Conservation (phyloP, 352 stramenopile species). For the Phytophthora citricola region DNA sequence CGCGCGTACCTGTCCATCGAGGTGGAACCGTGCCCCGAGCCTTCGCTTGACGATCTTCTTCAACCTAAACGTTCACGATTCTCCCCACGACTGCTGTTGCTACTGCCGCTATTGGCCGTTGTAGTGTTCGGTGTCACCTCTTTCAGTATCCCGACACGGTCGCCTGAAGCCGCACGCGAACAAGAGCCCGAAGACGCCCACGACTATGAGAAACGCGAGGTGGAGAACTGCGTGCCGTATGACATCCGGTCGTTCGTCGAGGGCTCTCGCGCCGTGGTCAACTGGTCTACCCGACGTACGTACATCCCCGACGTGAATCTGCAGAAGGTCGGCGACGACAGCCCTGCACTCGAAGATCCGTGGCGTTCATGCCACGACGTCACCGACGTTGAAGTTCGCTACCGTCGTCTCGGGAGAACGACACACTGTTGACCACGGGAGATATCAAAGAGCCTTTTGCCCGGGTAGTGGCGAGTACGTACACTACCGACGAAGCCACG, state of each 20-base stretch:
- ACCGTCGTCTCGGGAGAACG: constrained; percentile 45
- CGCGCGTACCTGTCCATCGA: constrained; percentile 24
- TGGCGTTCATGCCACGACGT: constrained; percentile 79
- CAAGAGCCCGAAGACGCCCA: constrained; percentile 50
- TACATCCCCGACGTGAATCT: constrained; percentile 71
- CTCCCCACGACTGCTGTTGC: neutral
- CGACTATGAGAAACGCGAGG: constrained; percentile 73
- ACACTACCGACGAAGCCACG: constrained; percentile 52
- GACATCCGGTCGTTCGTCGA: constrained; percentile 73
- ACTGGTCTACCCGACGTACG: constrained; percentile 77
- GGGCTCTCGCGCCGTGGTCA: constrained; percentile 54
- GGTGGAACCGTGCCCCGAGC: constrained; percentile 25
- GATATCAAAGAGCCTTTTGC: constrained; percentile 38
- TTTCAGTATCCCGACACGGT: neutral
- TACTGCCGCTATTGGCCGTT: constrained; percentile 13
- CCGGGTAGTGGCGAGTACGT: constrained; percentile 50
- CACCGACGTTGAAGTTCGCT: constrained; percentile 58
- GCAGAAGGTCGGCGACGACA: constrained; percentile 37
- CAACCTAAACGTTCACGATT: neutral
- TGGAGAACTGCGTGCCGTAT: constrained; percentile 86
- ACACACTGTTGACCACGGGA: constrained; percentile 22
- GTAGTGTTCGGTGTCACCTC: neutral
- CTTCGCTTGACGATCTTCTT: neutral
- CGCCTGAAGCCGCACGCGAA: constrained; percentile 26
- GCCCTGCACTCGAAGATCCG: constrained; percentile 37